Evolutionary conservation across 352 stramenopile genomes (phyloP).

Genomic region (Peronospora belbahrii): DNA sequence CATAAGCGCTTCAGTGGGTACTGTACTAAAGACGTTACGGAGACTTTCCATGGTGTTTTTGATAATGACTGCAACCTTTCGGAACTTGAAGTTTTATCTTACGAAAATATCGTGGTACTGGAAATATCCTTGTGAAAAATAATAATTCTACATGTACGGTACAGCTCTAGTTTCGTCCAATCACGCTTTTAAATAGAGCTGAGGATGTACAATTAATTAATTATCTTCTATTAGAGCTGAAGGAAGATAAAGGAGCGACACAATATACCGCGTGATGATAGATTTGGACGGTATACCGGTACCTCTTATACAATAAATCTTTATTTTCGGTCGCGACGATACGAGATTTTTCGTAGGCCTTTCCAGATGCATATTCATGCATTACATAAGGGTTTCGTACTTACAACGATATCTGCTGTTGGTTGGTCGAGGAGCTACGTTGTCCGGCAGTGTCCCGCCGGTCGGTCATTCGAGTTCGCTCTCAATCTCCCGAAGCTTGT

Average conservation of each 20-base stretch:
- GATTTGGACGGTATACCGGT: no score
- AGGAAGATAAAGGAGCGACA: no score
- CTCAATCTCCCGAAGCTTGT: slow-evolving; percentile 27
- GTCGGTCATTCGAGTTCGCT: slow-evolving; percentile 33
- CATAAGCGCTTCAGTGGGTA: slow-evolving; percentile 27
- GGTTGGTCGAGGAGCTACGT: slow-evolving; percentile 29
- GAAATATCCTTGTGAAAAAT: no score
- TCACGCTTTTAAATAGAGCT: no score
- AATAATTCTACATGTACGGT: neutral
- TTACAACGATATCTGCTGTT: slow-evolving; percentile 12
- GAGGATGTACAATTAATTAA: no score
- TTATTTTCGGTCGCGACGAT: no score
- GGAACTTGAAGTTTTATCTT: neutral
- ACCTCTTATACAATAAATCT: no score
- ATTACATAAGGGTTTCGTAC: slow-evolving; percentile 4
- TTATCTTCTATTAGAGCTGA: no score
- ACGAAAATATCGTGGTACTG: no score
- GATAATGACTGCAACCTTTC: neutral
- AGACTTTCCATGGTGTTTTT: slow-evolving; percentile 42
- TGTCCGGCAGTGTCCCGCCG: neutral
- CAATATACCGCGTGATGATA: no score
- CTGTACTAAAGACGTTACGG: slow-evolving; percentile 30
- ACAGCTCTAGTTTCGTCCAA: no score
- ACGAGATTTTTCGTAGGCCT: no score
- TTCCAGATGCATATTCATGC: neutral